Evolutionary conservation across 345 rosid species (phyloP).

Genomic region (Arabidopsis suecica): DNA sequence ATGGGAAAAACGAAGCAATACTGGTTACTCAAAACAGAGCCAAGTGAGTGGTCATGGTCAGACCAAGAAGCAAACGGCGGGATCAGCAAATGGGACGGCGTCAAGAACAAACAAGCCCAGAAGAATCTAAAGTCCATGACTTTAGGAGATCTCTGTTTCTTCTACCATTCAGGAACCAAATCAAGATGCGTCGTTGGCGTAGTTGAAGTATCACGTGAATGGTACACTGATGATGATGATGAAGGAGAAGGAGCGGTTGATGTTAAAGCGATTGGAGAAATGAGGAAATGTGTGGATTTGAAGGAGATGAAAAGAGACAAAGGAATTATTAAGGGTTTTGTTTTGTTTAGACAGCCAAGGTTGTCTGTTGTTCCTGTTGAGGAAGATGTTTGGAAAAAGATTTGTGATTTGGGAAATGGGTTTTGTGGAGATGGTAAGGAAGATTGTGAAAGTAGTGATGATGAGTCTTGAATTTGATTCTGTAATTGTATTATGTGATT

Average conservation of each 20-base stretch:
- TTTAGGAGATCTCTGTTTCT: constrained; percentile 77
- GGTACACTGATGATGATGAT: constrained; percentile 57
- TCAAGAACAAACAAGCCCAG: constrained; percentile 91
- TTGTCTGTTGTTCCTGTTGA: constrained; percentile 85
- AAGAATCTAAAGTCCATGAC: constrained; percentile 82
- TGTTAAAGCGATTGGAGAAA: constrained; percentile 77
- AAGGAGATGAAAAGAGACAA: constrained; percentile 76
- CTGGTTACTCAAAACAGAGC: constrained; percentile 95
- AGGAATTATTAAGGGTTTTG: constrained; percentile 68
- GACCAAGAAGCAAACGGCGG: constrained; percentile 83
- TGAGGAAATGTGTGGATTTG: constrained; percentile 75
- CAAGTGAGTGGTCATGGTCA: constrained; percentile 97
- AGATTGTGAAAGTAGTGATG: constrained; percentile 17
- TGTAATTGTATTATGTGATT: background rate
- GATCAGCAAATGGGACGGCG: constrained; percentile 86
- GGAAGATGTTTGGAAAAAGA: constrained; percentile 58
- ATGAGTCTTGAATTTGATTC: constrained; percentile 29
- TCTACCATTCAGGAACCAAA: constrained; percentile 86
- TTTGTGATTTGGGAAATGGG: constrained; percentile 87
- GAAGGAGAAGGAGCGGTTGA: constrained; percentile 64
- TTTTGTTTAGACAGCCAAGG: constrained; percentile 79
- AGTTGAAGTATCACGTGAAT: constrained; percentile 67
- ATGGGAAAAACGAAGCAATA: constrained; percentile 53
- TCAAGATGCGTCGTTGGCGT: constrained; percentile 84
- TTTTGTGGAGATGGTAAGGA: constrained; percentile 72